These are phyloP conservation scores for Pleodorina starrii DNA, from an alignment of 139 green algal species.

Conservation along the genomic window DNA sequence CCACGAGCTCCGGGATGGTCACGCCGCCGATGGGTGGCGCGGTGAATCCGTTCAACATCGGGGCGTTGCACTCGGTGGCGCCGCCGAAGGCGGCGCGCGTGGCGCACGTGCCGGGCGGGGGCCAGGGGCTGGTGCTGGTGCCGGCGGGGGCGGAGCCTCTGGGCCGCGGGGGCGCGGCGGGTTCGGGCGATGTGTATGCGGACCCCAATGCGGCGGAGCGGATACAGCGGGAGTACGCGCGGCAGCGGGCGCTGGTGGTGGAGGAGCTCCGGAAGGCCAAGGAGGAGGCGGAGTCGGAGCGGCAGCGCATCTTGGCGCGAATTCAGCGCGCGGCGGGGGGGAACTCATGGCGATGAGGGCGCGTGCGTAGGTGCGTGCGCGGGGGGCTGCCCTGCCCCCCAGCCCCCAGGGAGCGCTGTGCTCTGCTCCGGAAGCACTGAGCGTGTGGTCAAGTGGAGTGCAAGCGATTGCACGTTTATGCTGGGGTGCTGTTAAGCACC, in stretches of 20 bases:
- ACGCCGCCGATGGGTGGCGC: not conserved
- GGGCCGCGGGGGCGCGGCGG: not conserved
- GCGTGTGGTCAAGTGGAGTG: too few relatives aligned
- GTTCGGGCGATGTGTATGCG: not conserved
- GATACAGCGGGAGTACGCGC: conserved; percentile 56
- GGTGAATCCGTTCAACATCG: conserved; percentile 44
- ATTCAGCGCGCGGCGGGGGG: conserved; percentile 50
- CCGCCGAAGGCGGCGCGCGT: not conserved
- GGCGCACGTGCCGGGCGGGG: not conserved
- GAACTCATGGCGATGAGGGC: conserved; percentile 36
- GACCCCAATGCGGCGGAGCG: conserved; percentile 10
- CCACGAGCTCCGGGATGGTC: not conserved
- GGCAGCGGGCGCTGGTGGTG: conserved; percentile 53
- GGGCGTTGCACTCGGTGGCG: conserved; percentile 4
- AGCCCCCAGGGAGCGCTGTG: too few relatives aligned
- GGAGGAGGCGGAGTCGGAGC: conserved; percentile 58
- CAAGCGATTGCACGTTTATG: too few relatives aligned
- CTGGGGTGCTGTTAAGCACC: too few relatives aligned
- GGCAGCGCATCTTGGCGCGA: conserved; percentile 51
- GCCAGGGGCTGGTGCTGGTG: not conserved
- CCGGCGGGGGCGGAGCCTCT: not conserved
- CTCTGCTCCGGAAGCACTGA: too few relatives aligned
- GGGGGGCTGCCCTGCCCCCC: too few relatives aligned
- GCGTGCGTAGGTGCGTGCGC: too few relatives aligned
- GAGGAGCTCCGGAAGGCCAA: conserved; percentile 58